These are phyloP conservation scores for Phytophthora gonapodyides DNA, from an alignment of 352 stramenopile species.

Conservation along the genomic window DNA sequence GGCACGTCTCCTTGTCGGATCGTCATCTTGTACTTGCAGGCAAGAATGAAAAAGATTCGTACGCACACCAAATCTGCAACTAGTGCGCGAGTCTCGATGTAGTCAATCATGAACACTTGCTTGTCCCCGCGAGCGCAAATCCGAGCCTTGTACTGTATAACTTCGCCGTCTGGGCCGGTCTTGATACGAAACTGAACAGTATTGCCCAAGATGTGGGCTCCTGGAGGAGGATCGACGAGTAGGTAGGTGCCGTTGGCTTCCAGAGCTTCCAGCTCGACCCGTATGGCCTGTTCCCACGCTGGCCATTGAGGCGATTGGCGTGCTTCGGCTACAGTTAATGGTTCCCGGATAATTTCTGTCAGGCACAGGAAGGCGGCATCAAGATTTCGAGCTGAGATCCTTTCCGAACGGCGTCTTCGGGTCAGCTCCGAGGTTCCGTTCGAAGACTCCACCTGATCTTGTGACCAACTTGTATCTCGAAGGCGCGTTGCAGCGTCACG, in stretches of 20 bases:
- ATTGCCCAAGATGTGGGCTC: slow-evolving; percentile 1
- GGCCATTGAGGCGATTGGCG: slow-evolving; percentile 1
- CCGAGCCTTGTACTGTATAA: slow-evolving; percentile 5
- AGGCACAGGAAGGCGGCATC: background rate
- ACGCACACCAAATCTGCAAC: slow-evolving; percentile 6
- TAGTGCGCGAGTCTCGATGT: background rate
- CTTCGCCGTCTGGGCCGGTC: background rate
- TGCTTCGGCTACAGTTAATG: background rate
- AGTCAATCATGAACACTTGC: slow-evolving; percentile 6
- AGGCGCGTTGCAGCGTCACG: no score
- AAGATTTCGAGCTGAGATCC: background rate
- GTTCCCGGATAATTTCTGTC: slow-evolving; percentile 5
- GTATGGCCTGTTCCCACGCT: background rate
- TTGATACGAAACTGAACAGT: slow-evolving; percentile 15
- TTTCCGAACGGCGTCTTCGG: no score
- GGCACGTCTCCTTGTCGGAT: slow-evolving; percentile 2
- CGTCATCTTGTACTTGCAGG: background rate
- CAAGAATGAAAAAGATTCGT: background rate
- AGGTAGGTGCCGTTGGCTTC: slow-evolving; percentile 4
- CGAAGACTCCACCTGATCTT: background rate
- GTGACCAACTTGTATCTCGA: background rate
- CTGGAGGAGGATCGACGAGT: slow-evolving; percentile 5
- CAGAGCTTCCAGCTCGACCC: background rate
- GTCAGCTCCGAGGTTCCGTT: no score
- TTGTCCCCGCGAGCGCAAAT: slow-evolving; percentile 8